phyloP scores from a whole-genome alignment of 2,329 filamentous ascomycete genomes.

The Mycosphaerella sp. region DNA sequence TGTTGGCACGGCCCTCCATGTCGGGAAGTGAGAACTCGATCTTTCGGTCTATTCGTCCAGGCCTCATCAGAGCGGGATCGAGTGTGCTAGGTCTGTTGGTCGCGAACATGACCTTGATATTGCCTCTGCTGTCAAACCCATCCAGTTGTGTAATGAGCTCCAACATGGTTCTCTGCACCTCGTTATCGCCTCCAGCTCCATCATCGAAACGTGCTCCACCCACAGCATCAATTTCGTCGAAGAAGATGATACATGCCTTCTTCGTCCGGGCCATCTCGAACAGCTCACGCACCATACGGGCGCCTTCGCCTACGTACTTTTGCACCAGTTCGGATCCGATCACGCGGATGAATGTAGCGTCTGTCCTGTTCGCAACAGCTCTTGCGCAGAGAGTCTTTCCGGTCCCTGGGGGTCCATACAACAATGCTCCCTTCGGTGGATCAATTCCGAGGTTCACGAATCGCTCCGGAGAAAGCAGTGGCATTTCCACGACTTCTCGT shows the following conservation, averaged over 20 bases:
- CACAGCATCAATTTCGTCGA: slow-evolving; percentile 95
- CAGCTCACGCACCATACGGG: slow-evolving; percentile 95
- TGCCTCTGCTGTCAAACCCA: slow-evolving; percentile 91
- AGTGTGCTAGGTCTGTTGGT: slow-evolving; percentile 94
- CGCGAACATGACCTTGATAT: slow-evolving; percentile 99
- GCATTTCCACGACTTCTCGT: slow-evolving; percentile 98
- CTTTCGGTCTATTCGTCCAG: slow-evolving; percentile 95
- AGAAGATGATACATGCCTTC: slow-evolving; percentile 99
- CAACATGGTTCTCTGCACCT: slow-evolving; percentile 96
- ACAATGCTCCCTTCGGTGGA: slow-evolving; percentile 90
- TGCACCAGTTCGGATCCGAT: slow-evolving; percentile 97
- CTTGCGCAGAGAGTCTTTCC: slow-evolving; percentile 97
- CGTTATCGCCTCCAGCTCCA: slow-evolving; percentile 92
- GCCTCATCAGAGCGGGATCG: slow-evolving; percentile 94
- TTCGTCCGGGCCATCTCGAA: slow-evolving; percentile 99
- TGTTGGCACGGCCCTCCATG: slow-evolving; percentile 94
- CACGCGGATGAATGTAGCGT: slow-evolving; percentile 97
- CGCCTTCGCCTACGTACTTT: slow-evolving; percentile 98
- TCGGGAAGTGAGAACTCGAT: slow-evolving; percentile 98
- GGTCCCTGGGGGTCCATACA: slow-evolving; percentile 97
- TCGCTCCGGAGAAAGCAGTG: slow-evolving; percentile 86
- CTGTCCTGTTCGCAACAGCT: slow-evolving; percentile 95
- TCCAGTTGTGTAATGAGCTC: slow-evolving; percentile 96
- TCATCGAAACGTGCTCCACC: slow-evolving; percentile 95
- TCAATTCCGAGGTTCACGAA: slow-evolving; percentile 99